phyloP scores from a whole-genome alignment of 805 yeast genomes.

The Pichia sporocuriosa region DNA sequence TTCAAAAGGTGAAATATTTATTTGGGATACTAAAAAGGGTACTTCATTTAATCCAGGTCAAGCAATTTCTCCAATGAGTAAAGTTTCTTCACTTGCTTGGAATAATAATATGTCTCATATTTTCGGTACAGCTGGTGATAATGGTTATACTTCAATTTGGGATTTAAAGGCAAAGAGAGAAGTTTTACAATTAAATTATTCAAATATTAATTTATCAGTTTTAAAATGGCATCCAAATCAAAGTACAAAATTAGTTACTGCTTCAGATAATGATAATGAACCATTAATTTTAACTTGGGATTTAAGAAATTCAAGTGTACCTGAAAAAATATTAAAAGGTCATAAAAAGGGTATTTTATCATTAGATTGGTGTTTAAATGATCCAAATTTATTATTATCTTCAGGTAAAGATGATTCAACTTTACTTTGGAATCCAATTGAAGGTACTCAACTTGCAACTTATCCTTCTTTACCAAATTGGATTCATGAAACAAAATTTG shows the following conservation, averaged over 20 bases:
- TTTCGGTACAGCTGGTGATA: constrained; percentile 81
- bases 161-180: constrained; percentile 83
- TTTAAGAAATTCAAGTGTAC: constrained; percentile 87
- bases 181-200: constrained; percentile 75
- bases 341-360: constrained; percentile 86
- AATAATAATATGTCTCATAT: constrained; percentile 77
- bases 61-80: constrained; percentile 75
- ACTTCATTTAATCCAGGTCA: constrained; percentile 61
- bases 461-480: constrained; percentile 91
- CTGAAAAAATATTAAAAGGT: constrained; percentile 67
- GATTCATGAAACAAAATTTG: constrained; percentile 85
- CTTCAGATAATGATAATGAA: constrained; percentile 70
- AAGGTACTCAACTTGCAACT: constrained; percentile 68
- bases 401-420: constrained; percentile 89
- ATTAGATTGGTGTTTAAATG: constrained; percentile 88
- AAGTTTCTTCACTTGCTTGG: constrained; percentile 81
- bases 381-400: constrained; percentile 72
- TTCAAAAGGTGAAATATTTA: constrained; percentile 75
- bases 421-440: constrained; percentile 81
- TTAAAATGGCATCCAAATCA: constrained; percentile 95
- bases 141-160: constrained; percentile 90
- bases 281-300: constrained; percentile 91
- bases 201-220: constrained; percentile 65
- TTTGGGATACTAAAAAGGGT: constrained; percentile 80
- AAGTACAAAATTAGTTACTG: constrained; percentile 82